phyloP scores from a whole-genome alignment of 805 yeast genomes.

The Komagataella pastoris region DNA sequence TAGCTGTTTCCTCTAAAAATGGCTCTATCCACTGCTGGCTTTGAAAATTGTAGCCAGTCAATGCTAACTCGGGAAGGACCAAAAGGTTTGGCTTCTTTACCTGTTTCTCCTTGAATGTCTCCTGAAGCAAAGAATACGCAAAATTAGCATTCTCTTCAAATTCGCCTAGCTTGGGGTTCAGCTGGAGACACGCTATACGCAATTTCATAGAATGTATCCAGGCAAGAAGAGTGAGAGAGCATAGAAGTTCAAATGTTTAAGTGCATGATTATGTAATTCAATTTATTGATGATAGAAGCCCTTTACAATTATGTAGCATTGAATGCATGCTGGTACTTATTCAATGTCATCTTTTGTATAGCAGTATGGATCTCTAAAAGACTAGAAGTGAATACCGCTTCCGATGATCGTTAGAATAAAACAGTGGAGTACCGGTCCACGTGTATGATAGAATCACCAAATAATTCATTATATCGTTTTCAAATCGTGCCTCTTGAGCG shows the following conservation, averaged over 20 bases:
- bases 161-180: slow-evolving; percentile 52
- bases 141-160: slow-evolving; percentile 37
- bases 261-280: not conserved
- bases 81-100: slow-evolving; percentile 42
- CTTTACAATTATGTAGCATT: too few species aligned
- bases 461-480: too few species aligned
- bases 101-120: slow-evolving; percentile 9
- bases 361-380: too few species aligned
- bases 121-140: slow-evolving; percentile 27
- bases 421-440: too few species aligned
- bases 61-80: slow-evolving; percentile 71
- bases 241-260: not conserved
- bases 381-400: too few species aligned
- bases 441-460: too few species aligned
- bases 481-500: too few species aligned
- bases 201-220: slow-evolving; percentile 23
- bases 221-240: not conserved
- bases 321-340: too few species aligned
- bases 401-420: too few species aligned
- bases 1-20: slow-evolving; percentile 29
- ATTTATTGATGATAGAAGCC: not conserved
- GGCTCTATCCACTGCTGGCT: slow-evolving; percentile 36
- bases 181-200: slow-evolving; percentile 52
- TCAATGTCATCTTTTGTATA: not conserved
- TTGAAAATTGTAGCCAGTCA: slow-evolving; percentile 72